Conservation (phyloP, 768 basidiomycete genomes). For the Pulveroboletus sp. region DNA sequence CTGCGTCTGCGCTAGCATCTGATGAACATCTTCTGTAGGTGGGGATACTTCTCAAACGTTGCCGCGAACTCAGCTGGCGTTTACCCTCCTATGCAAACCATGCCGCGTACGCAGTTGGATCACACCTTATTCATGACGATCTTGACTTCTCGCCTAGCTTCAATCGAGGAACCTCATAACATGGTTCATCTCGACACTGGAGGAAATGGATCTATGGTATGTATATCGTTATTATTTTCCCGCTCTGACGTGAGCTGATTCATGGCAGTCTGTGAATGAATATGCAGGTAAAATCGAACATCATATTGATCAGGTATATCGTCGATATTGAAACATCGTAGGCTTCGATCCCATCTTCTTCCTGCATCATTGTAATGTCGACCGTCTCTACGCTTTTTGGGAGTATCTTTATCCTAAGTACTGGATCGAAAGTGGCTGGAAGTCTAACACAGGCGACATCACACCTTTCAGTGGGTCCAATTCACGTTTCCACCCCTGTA, state of each 20-base stretch:
- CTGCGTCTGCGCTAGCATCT: too few species aligned
- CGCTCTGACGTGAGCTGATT: neutral
- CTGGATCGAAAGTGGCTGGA: slow-evolving; percentile 16
- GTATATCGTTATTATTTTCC: neutral
- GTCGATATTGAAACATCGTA: neutral
- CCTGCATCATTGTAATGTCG: slow-evolving; percentile 18
- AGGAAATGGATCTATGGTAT: slow-evolving; percentile 17
- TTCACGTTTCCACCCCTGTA: neutral
- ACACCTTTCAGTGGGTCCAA: slow-evolving; percentile 8
- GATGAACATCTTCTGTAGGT: slow-evolving; percentile 13
- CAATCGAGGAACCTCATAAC: slow-evolving; percentile 21
- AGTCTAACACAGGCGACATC: neutral
- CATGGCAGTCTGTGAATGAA: slow-evolving; percentile 9
- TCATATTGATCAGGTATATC: neutral
- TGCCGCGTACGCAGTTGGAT: slow-evolving; percentile 2
- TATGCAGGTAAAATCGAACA: slow-evolving; percentile 13
- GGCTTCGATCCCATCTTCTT: slow-evolving; percentile 19
- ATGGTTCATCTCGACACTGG: slow-evolving; percentile 16
- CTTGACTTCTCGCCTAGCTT: slow-evolving; percentile 6
- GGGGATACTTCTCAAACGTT: slow-evolving; percentile 15
- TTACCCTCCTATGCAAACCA: neutral
- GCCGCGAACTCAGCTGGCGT: neutral
- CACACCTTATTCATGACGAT: neutral
- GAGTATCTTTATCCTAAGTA: slow-evolving; percentile 19
- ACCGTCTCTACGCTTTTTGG: slow-evolving; percentile 20